phyloP scores from a whole-genome alignment of 2,329 filamentous ascomycete genomes.

The Cytospora chrysosperma region DNA sequence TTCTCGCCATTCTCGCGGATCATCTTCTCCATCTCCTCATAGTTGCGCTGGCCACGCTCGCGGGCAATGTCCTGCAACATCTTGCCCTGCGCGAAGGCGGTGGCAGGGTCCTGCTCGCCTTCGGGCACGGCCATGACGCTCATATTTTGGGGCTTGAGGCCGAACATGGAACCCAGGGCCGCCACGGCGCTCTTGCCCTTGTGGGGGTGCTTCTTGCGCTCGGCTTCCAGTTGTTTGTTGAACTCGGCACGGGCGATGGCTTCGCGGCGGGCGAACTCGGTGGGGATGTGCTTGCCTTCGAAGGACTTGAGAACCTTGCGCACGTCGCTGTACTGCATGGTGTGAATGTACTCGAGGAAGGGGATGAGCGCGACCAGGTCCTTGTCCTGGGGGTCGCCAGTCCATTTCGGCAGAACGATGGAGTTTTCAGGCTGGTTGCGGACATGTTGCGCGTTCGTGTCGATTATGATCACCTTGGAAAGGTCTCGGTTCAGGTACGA shows the following conservation, averaged over 20 bases:
- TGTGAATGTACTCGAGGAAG: conserved; percentile 95
- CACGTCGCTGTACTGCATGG: conserved; percentile 87
- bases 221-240: conserved; percentile 70
- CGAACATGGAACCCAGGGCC: conserved; percentile 69
- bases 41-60: conserved; percentile 87
- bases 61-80: conserved; percentile 95
- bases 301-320: conserved; percentile 85
- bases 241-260: conserved; percentile 82
- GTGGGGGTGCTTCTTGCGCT: conserved; percentile 62
- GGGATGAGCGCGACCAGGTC: conserved; percentile 87
- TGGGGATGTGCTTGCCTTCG: conserved; percentile 83
- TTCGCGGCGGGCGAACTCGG: conserved; percentile 86
- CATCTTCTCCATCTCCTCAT: conserved; percentile 84
- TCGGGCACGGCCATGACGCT: conserved; percentile 59
- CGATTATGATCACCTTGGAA: conserved; percentile 91
- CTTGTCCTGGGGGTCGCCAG: conserved; percentile 76
- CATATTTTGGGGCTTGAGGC: conserved; percentile 70
- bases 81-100: conserved; percentile 87
- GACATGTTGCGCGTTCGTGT: conserved; percentile 79
- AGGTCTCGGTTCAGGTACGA: conserved; percentile 95
- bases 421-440: conserved; percentile 95
- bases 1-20: conserved; percentile 92
- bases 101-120: conserved; percentile 68
- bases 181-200: conserved; percentile 57
- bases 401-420: conserved; percentile 89